Evolutionary conservation across 352 stramenopile species (phyloP).

Genomic region (Phytophthora aleatoria): DNA sequence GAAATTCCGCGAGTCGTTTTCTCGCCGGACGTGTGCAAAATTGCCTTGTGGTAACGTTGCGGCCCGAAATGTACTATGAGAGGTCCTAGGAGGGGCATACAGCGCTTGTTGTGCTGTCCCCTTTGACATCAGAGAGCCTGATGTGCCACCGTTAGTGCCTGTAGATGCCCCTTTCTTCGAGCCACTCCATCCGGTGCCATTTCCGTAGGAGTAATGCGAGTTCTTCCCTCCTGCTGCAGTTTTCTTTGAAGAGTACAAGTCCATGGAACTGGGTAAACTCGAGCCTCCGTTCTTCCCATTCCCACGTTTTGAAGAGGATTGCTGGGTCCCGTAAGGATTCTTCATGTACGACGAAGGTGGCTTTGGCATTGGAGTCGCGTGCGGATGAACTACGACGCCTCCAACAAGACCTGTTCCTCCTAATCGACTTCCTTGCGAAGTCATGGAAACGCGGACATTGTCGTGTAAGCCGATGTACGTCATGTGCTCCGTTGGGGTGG

Average conservation of each 20-base stretch:
- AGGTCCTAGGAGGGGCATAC: slow-evolving; percentile 48
- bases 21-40: slow-evolving; percentile 27
- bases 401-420: slow-evolving; percentile 5
- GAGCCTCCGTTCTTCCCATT: slow-evolving; percentile 19
- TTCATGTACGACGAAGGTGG: slow-evolving; percentile 61
- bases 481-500: slow-evolving; percentile 42
- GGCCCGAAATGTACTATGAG: slow-evolving; percentile 43
- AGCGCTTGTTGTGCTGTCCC: slow-evolving; percentile 29
- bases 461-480: slow-evolving; percentile 47
- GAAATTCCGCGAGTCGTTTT: slow-evolving; percentile 30
- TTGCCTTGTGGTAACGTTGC: slow-evolving; percentile 24
- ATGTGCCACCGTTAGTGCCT: background rate
- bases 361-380: slow-evolving; percentile 45
- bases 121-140: slow-evolving; percentile 23
- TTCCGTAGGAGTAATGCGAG: slow-evolving; percentile 15
- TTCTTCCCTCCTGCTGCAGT: slow-evolving; percentile 14
- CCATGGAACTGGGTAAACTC: slow-evolving; percentile 48
- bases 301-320: slow-evolving; percentile 33
- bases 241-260: slow-evolving; percentile 64
- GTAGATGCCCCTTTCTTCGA: slow-evolving; percentile 25
- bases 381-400: slow-evolving; percentile 33
- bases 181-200: slow-evolving; percentile 23
- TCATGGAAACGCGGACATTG: slow-evolving; percentile 50
- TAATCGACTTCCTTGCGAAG: slow-evolving; percentile 53
- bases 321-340: slow-evolving; percentile 40